Evolutionary conservation across 1,284 basidiomycete genomes (phyloP).

Genomic region (Ceratobasidium sp.): DNA sequence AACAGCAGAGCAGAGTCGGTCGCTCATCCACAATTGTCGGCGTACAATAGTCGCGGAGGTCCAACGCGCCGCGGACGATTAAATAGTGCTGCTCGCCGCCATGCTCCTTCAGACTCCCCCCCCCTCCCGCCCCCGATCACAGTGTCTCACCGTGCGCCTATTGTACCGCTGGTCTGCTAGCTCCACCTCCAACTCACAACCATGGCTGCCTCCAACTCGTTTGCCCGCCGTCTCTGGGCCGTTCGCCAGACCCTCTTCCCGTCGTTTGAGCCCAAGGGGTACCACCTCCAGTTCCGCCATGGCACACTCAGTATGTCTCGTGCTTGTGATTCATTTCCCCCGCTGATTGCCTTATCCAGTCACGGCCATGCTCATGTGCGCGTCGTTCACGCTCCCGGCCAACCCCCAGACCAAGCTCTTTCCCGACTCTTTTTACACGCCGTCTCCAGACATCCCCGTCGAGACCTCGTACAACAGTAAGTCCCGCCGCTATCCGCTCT

Average conservation of each 20-base stretch:
- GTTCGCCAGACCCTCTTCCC: constrained; percentile 42
- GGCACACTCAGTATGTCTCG: constrained; percentile 32
- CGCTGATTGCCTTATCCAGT: not conserved
- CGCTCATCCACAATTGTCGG: constrained; percentile 42
- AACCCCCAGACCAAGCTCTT: constrained; percentile 33
- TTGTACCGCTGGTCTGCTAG: not conserved
- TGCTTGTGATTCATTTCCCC: not conserved
- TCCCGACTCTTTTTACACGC: constrained; percentile 11
- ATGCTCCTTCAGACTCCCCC: not conserved
- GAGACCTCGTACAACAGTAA: constrained; percentile 20
- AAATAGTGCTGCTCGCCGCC: constrained; percentile 11
- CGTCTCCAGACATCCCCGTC: not conserved
- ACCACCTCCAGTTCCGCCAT: constrained; percentile 41
- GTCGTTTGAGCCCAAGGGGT: constrained; percentile 29
- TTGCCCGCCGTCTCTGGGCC: constrained; percentile 14
- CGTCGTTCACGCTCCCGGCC: constrained; percentile 19
- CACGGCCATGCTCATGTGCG: constrained; percentile 25
- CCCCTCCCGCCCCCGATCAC: constrained; percentile 30
- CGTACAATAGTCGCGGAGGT: constrained; percentile 24
- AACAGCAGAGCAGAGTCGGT: constrained; percentile 26
- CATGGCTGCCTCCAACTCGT: not conserved
- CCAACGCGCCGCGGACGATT: constrained; percentile 7
- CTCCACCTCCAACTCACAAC: not conserved
- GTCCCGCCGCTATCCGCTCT: no score
- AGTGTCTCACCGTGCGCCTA: not conserved